Evolutionary conservation across 2,329 filamentous ascomycete species (phyloP).

Genomic region (Mycocentrospora acerina): DNA sequence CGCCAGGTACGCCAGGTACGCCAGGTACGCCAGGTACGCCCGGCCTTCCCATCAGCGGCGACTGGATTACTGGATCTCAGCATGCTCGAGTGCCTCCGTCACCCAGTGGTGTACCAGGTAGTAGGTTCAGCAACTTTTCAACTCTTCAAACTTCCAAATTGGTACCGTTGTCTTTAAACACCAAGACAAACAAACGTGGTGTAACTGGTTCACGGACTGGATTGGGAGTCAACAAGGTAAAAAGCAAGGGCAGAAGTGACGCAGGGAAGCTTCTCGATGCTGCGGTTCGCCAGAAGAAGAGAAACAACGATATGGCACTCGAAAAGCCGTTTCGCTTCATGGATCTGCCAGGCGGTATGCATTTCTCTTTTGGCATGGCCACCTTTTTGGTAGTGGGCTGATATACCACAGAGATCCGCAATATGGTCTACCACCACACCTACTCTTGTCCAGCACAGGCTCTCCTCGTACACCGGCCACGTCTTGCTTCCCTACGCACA

Average conservation of each 20-base stretch:
- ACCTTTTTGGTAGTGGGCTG: background rate
- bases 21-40: background rate
- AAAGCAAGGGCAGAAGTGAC: too few relatives aligned
- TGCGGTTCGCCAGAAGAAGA: too few relatives aligned
- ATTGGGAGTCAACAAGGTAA: too few relatives aligned
- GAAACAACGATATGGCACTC: background rate
- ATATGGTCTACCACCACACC: conserved; percentile 25
- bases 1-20: background rate
- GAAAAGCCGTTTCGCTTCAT: conserved; percentile 15
- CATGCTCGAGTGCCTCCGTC: too few relatives aligned
- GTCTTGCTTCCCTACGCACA: conserved; percentile 24
- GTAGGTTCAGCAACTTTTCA: too few relatives aligned
- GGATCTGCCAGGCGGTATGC: conserved; percentile 25
- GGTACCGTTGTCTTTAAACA: conserved; percentile 4
- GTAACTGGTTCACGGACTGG: too few relatives aligned
- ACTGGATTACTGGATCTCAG: too few relatives aligned
- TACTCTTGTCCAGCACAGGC: conserved; percentile 16
- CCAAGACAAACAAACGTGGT: conserved; percentile 2
- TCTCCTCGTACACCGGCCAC: conserved; percentile 27
- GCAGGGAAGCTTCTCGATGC: too few relatives aligned
- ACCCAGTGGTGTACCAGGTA: too few relatives aligned
- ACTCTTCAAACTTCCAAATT: too few relatives aligned
- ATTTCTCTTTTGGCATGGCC: too few relatives aligned
- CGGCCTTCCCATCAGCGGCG: background rate
- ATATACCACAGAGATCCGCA: conserved; percentile 27